Conservation (phyloP, 2,329 filamentous ascomycete species). For the Hypoxylon rubiginosum region DNA sequence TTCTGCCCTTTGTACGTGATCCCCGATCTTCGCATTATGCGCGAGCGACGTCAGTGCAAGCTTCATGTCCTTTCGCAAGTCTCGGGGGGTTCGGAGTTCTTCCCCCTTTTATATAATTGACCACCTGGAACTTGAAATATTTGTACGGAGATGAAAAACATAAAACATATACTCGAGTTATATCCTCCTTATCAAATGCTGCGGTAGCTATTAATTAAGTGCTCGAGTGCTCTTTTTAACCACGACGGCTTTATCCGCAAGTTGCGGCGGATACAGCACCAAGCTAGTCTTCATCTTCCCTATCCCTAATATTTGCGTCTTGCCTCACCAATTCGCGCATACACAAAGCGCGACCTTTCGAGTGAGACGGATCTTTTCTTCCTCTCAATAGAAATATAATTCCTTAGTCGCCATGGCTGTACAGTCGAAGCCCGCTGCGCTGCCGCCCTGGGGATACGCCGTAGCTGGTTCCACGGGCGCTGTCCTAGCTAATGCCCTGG, state of each 20-base stretch:
- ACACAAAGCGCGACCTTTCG: slow-evolving; percentile 10
- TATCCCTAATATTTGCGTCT: slow-evolving; percentile 6
- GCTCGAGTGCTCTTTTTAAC: slow-evolving; percentile 34
- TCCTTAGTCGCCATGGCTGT: slow-evolving; percentile 59
- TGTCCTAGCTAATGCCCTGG: slow-evolving; percentile 92
- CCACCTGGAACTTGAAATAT: slow-evolving; percentile 2
- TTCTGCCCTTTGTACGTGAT: slow-evolving; percentile 19
- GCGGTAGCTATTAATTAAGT: slow-evolving; percentile 33
- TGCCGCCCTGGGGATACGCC: slow-evolving; percentile 94
- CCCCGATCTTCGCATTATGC: slow-evolving; percentile 36
- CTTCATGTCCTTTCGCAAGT: slow-evolving; percentile 28
- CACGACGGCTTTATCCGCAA: slow-evolving; percentile 44
- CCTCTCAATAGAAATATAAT: slow-evolving; percentile 8
- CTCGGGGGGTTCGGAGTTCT: slow-evolving; percentile 15
- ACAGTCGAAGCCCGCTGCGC: slow-evolving; percentile 74
- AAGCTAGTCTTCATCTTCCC: slow-evolving; percentile 7
- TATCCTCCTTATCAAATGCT: slow-evolving; percentile 15
- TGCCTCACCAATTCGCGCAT: slow-evolving; percentile 24
- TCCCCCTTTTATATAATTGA: slow-evolving; percentile 19
- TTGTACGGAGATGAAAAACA: slow-evolving; percentile 16
- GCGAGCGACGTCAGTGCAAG: slow-evolving; percentile 34
- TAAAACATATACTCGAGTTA: slow-evolving; percentile 17
- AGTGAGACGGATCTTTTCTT: slow-evolving; percentile 13
- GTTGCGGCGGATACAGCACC: slow-evolving; percentile 14
- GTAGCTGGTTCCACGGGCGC: slow-evolving; percentile 93